Evolutionary conservation across 179 eudicot species (phyloP), one percentile per base, ranked within the genome.

Genomic region (Camellia oleifera): DNA sequence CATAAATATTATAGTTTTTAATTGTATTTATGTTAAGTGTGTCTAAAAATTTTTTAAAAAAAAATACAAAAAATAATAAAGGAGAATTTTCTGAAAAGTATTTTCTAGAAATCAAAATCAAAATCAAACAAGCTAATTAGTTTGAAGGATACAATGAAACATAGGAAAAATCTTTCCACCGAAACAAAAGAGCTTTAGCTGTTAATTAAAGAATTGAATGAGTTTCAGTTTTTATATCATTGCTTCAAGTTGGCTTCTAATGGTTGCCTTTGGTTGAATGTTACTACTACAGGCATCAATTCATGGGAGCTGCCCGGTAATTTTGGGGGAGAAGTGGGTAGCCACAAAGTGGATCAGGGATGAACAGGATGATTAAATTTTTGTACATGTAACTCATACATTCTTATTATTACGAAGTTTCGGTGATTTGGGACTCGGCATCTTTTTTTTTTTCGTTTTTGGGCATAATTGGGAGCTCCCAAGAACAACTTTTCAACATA

Each of bases 271-370:
- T 58, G 40, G 9, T 75, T 62, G 60, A 50, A 73, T 63, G 54
- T 13, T 3, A 53, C 54, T 3, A 53, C 54, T 79, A 74, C 93
- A 93, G 98, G 81, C 88, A 76, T 93, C 98, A 20, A 75, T 92
- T 71, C 98, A 93, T 72, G 98, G 98, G 78, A 91, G 98, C 87
- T 93, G 98, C 81, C 90, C 94, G 3, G 97, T 92, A 20, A 78
- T 88, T 77, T 83, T 72, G 79, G 98, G 98, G 57, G 89, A 92
- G 80, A 93, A 93, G 84, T 93, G 98, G 98, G 98, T 93, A 46
- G 98, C 98, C 62, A 93, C 94, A 64, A 92, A 93, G 82, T 93
- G 93, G 92, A 82, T 89, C 42, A 88, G 97, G 80, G 84, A 93
- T 87, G 88, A 79, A 78, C 88, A 80, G 81, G 72, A 71, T 64